A percentile compares a stretch with the other conserved stretches of the same genome.
Conservation (phyloP, 1,139 yeast species). For the Kodamaea sp. region DNA sequence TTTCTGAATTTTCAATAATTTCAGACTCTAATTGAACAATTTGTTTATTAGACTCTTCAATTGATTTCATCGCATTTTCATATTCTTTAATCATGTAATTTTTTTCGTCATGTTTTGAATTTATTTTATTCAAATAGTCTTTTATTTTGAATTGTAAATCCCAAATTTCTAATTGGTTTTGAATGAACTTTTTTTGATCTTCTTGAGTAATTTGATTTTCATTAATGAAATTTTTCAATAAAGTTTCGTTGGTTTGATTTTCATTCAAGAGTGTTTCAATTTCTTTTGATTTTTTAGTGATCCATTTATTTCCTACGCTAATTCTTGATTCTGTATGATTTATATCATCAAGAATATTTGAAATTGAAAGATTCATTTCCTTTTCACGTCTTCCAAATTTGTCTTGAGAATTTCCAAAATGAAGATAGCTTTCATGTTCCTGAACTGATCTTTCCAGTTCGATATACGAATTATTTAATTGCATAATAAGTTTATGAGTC, state of each 20-base stretch:
- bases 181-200: constrained; percentile 16
- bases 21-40: constrained; percentile 29
- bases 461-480: constrained; percentile 31
- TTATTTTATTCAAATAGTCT: constrained; percentile 32
- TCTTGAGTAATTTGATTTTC: constrained; percentile 18
- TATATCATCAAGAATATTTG: constrained; percentile 31
- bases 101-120: constrained; percentile 49
- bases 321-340: constrained; percentile 39
- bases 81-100: constrained; percentile 66
- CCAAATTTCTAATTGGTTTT: constrained; percentile 38
- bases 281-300: constrained; percentile 32
- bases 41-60: constrained; percentile 47
- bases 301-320: constrained; percentile 40
- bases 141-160: constrained; percentile 36
- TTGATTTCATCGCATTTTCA: constrained; percentile 54
- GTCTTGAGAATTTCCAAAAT: constrained; percentile 23
- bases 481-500: constrained; percentile 37
- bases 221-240: constrained; percentile 18
- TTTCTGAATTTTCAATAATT: constrained; percentile 28
- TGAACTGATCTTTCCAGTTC: constrained; percentile 25
- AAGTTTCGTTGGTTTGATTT: constrained; percentile 15
- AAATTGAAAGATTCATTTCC: constrained; percentile 27
- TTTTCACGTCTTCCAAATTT: constrained; percentile 31
- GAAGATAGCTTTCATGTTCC: constrained; percentile 25
- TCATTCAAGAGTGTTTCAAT: constrained; percentile 23